Base-by-base conservation (phyloP, 116 monocot species). In the Dioscorea cayenensis region DNA sequence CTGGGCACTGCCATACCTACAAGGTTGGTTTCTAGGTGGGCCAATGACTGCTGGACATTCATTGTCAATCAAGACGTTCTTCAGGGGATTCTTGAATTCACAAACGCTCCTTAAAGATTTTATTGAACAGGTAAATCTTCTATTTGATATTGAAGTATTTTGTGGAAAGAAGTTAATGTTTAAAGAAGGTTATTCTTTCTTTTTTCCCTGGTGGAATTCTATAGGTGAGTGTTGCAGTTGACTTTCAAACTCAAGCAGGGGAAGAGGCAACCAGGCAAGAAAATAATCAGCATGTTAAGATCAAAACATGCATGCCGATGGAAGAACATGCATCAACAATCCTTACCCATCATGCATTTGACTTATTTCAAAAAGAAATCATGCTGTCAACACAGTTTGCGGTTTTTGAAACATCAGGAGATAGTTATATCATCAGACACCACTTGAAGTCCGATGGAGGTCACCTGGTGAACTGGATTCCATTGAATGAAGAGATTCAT, bases 261-360 rank as follows among this genome's bases (percentile, higher is more conserved):
- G 88, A 88, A 73, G 92, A 92, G 74, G 82, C 84, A 72, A 80
- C 80, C 14, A 77, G 84, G 28, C 78, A 77, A 64, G 83, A 85
- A 74, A 87, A 80, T 28, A 78, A 84, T 75, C 84, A 84, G 27
- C 66, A 68, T 60, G 19, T 82, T 36, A 84, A 78, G 29, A 71
- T 84, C 8, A 93, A 83, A 70, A 93, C 89, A 51, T 86, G 82
- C 81, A 82, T 93, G 84, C 92, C 92, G 2, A 86, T 93, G 49
- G 92, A 93, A 79, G 92, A 93, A 64, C 86, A 93, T 55, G 89
- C 89, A 32, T 84, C 84, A 25, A 78, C 74, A 10, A 50, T 89
- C 55, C 80, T 89, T 17, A 84, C 84, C n/a, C 82, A 75, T 76
- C 81, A 89, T 32, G 86, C 89, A 21, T 93, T 93, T 19, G 70